A percentile compares a stretch with the other conserved stretches of the same genome.
Conservation (phyloP, 2,329 filamentous ascomycete species). For the Xylariales sp. region DNA sequence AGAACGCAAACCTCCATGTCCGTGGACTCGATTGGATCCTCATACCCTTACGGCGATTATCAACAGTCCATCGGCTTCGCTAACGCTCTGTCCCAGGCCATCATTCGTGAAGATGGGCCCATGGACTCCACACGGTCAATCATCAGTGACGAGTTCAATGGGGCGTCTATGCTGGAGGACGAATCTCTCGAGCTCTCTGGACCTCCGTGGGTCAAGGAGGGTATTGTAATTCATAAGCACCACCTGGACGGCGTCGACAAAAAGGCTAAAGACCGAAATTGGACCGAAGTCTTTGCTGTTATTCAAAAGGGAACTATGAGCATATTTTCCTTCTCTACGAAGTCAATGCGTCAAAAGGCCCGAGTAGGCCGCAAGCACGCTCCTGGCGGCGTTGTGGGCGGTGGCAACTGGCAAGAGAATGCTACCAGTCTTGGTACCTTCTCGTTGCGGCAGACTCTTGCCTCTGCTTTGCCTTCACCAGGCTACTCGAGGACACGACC, state of each 20-base stretch:
- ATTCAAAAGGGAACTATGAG: conserved; percentile 93
- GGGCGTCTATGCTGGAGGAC: conserved; percentile 74
- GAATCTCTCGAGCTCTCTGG: conserved; percentile 88
- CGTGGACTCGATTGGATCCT: conserved; percentile 81
- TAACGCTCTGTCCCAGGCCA: conserved; percentile 92
- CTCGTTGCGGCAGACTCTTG: conserved; percentile 84
- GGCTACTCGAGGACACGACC: conserved; percentile 89
- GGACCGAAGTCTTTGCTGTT: conserved; percentile 93
- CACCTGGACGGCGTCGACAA: conserved; percentile 89
- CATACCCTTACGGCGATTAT: conserved; percentile 73
- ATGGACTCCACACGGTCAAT: conserved; percentile 46
- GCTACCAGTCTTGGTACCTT: conserved; percentile 87
- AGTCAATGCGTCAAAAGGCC: conserved; percentile 66
- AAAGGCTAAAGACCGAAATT: conserved; percentile 89
- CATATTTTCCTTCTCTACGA: conserved; percentile 89
- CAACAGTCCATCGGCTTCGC: conserved; percentile 97
- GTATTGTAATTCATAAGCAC: conserved; percentile 92
- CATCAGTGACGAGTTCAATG: conserved; percentile 56
- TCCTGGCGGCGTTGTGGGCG: conserved; percentile 70
- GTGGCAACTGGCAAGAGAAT: conserved; percentile 97
- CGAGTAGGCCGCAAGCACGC: conserved; percentile 44
- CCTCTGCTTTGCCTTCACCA: conserved; percentile 81
- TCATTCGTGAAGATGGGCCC: conserved; percentile 80
- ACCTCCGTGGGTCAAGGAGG: conserved; percentile 98
- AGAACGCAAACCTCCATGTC: conserved; percentile 90